Percentiles rank a stretch among this genome's conserved stretches.
These are phyloP conservation scores for Tillandsia leiboldiana DNA, from an alignment of 176 grass and related monocot species.

Conservation along the genomic window DNA sequence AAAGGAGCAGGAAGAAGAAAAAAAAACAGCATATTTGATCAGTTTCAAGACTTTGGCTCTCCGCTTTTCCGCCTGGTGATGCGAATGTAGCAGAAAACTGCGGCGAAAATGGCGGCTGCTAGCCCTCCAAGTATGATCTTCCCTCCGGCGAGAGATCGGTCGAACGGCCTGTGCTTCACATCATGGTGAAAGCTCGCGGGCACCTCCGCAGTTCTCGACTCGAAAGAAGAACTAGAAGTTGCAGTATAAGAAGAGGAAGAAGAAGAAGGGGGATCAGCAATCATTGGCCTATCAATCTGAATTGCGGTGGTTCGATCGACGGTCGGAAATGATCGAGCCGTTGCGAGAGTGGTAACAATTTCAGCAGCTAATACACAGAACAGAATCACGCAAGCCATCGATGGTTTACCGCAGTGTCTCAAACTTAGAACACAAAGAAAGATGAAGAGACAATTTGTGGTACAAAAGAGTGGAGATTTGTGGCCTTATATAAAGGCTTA, in stretches of 20 bases:
- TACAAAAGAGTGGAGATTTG: neutral
- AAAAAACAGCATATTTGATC: neutral
- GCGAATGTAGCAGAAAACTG: slow-evolving; percentile 36
- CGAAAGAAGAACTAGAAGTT: slow-evolving; percentile 2
- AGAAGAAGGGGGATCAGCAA: slow-evolving; percentile 16
- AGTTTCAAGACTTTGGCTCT: slow-evolving; percentile 18
- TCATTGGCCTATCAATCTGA: neutral
- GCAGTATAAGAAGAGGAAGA: slow-evolving; percentile 16
- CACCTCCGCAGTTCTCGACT: neutral
- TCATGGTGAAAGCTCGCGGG: neutral
- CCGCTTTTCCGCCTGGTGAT: slow-evolving; percentile 32
- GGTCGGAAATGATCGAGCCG: slow-evolving; percentile 36
- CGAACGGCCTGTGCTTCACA: slow-evolving; percentile 1
- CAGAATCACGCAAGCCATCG: slow-evolving; percentile 48
- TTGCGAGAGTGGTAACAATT: slow-evolving; percentile 25
- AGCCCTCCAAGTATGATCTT: slow-evolving; percentile 32
- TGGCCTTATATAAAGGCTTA: slow-evolving; percentile 11
- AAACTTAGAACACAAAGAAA: neutral
- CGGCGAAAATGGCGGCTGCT: slow-evolving; percentile 7
- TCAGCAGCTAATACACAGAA: slow-evolving; percentile 37
- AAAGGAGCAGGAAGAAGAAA: neutral
- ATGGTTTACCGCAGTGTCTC: neutral
- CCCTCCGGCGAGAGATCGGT: slow-evolving; percentile 23
- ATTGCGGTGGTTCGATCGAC: neutral
- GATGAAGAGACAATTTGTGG: slow-evolving; percentile 7